A percentile compares a stretch with the other conserved stretches of the same genome.
Evolutionary conservation across 1,284 basidiomycete species (phyloP).

Genomic region (Sporisorium reilianum): DNA sequence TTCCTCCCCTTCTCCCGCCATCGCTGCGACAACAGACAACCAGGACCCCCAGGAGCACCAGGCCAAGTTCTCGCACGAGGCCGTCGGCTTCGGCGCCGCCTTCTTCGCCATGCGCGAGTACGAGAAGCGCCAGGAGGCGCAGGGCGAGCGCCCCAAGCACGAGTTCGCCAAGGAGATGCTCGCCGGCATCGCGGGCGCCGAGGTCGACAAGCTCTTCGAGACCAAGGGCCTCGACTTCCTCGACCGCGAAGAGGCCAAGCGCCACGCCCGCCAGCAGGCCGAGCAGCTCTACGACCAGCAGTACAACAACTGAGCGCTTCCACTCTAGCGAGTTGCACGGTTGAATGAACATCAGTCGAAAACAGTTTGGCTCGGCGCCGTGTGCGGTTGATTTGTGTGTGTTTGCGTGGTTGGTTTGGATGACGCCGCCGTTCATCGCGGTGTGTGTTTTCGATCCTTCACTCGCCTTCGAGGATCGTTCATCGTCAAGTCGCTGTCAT

Average conservation of each 20-base stretch:
- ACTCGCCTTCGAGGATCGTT: too few species aligned
- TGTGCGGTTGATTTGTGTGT: too few species aligned
- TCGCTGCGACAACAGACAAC: constrained; percentile 45
- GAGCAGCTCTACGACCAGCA: constrained; percentile 54
- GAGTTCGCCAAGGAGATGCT: constrained; percentile 71
- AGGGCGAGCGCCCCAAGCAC: constrained; percentile 71
- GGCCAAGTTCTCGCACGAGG: constrained; percentile 74
- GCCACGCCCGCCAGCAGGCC: constrained; percentile 66
- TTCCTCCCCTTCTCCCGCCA: neutral
- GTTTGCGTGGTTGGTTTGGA: too few species aligned
- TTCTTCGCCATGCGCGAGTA: constrained; percentile 75
- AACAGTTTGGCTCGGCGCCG: too few species aligned
- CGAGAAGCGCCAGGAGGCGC: constrained; percentile 72
- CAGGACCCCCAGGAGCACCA: constrained; percentile 51
- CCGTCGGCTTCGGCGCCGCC: constrained; percentile 73
- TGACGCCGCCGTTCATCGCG: too few species aligned
- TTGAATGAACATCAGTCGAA: too few species aligned
- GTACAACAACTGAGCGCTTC: constrained; percentile 41
- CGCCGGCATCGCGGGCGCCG: constrained; percentile 69
- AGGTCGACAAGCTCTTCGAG: constrained; percentile 65
- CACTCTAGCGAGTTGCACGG: too few species aligned
- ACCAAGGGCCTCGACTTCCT: constrained; percentile 63
- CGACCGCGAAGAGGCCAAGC: constrained; percentile 72
- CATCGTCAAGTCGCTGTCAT: neutral
- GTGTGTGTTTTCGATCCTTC: too few species aligned